A percentile compares a stretch with the other conserved stretches of the same genome.
phyloP scores from a whole-genome alignment of 2,329 filamentous ascomycete genomes.

The Hyphodiscus sp. region DNA sequence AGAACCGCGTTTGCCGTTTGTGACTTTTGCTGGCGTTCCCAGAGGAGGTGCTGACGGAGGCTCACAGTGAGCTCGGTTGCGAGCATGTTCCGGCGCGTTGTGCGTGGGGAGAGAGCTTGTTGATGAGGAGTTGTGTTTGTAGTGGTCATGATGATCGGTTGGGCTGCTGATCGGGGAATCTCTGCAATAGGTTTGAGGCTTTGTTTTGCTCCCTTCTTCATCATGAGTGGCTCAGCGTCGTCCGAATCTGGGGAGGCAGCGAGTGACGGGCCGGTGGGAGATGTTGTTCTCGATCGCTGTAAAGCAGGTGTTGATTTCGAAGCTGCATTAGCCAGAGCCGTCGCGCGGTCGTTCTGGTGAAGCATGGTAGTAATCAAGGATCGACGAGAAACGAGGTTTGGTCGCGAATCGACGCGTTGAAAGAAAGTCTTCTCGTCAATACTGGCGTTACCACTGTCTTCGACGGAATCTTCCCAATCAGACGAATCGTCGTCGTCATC shows the following conservation, averaged over 20 bases:
- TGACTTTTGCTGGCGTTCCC: conserved; percentile 93
- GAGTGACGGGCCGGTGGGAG: conserved; percentile 60
- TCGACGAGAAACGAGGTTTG: conserved; percentile 75
- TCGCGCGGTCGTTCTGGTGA: conserved; percentile 68
- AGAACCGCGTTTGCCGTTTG: conserved; percentile 81
- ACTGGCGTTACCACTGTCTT: conserved; percentile 77
- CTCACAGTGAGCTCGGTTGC: conserved; percentile 91
- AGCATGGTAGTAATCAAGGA: conserved; percentile 89
- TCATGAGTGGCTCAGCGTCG: conserved; percentile 45
- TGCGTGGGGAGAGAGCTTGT: conserved; percentile 79
- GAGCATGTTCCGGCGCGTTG: conserved; percentile 91
- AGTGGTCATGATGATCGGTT: conserved; percentile 72
- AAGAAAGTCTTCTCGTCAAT: conserved; percentile 77
- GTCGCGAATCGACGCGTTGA: conserved; percentile 82
- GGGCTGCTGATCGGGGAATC: conserved; percentile 56
- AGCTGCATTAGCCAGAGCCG: conserved; percentile 57
- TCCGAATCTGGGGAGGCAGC: conserved; percentile 41
- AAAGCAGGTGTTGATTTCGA: conserved; percentile 48
- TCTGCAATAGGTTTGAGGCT: conserved; percentile 28
- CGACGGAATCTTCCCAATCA: conserved; percentile 60
- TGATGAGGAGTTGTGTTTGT: conserved; percentile 55
- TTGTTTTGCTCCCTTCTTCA: conserved; percentile 32
- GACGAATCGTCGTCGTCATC: conserved; percentile 58
- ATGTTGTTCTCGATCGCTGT: conserved; percentile 56
- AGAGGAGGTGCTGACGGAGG: conserved; percentile 82